Evolutionary conservation across 192 early-diverging fungal genomes (phyloP).

Genomic region (Coemansia sp.): DNA sequence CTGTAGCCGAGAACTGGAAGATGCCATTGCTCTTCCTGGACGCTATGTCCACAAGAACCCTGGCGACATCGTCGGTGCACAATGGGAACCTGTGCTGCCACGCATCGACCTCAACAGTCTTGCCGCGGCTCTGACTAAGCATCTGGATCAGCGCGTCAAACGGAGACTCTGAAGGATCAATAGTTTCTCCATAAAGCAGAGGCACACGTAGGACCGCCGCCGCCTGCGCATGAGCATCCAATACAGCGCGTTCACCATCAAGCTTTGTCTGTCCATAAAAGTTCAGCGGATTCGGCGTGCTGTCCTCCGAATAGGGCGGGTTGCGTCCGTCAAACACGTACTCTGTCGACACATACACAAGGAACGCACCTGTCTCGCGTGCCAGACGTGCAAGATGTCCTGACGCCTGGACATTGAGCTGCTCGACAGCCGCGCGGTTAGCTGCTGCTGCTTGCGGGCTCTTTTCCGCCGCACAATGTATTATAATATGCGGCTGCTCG

Average conservation of each 20-base stretch:
- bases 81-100: slow-evolving; percentile 75
- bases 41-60: slow-evolving; percentile 64
- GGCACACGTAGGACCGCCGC: slow-evolving; percentile 78
- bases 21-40: slow-evolving; percentile 40
- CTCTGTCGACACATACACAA: slow-evolving; percentile 87
- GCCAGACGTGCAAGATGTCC: slow-evolving; percentile 58
- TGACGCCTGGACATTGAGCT: slow-evolving; percentile 71
- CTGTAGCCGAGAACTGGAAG: slow-evolving; percentile 36
- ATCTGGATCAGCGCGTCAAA: slow-evolving; percentile 71
- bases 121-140: slow-evolving; percentile 27
- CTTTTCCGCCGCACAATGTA: slow-evolving; percentile 86
- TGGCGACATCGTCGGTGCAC: slow-evolving; percentile 73
- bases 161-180: slow-evolving; percentile 72
- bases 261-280: slow-evolving; percentile 83
- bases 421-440: slow-evolving; percentile 57
- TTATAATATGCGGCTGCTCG: slow-evolving; percentile 63
- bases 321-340: slow-evolving; percentile 90
- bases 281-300: slow-evolving; percentile 73
- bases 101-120: slow-evolving; percentile 66
- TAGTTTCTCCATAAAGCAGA: slow-evolving; percentile 69
- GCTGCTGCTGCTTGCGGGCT: slow-evolving; percentile 78
- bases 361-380: slow-evolving; percentile 53
- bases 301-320: slow-evolving; percentile 75
- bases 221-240: slow-evolving; percentile 47
- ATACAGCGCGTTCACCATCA: slow-evolving; percentile 68